Evolutionary conservation across 805 yeast genomes (phyloP), one percentile per base, ranked within the genome.

Genomic region (Lachancea sp.): DNA sequence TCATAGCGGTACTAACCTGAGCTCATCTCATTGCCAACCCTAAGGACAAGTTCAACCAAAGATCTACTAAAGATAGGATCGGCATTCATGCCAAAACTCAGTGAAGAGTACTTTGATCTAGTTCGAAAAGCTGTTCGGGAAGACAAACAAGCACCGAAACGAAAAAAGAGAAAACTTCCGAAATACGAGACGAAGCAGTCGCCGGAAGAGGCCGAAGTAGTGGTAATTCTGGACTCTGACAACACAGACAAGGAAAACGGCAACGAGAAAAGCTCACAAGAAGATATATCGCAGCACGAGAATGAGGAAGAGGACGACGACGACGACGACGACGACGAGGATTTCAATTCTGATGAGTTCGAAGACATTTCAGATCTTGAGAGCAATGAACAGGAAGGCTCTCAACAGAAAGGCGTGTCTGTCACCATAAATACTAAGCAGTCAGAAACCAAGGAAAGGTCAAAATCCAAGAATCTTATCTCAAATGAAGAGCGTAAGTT

Each of bases 401-500:
- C 57, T 16, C 48, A 46, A 17, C 51, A 50, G 13, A 22, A 22
- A 22, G 66, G 60, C 29, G 38, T 66, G 2, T 61, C 64, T 7
- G 48, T 58, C 3, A 62, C 63, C 2, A 47, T 63, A 18, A 49
- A 57, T 45, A 36, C 46, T 10, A 15, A 20, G 22, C 38, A 15
- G 12, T 48, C 27, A 44, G 51, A 17, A 52, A 40, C 30, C 15
- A 57, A 15, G 38, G 49, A 30, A 50, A 36, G 25, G 19, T 15
- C 39, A 13, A 51, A 4, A 44, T 54, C 41, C 53, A 54, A 47
- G 52, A 62, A 65, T 45, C 49, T 75, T 0, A 72, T 81, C 1
- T 58, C 73, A 3, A 71, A 70, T 42, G 83, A 80, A 36, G 90
- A 84, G 56, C 66, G 85, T 15, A 54, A 55, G 1, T 62, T 60